Base-by-base conservation (phyloP, 148 eudicot species). In the Camellia japonica region DNA sequence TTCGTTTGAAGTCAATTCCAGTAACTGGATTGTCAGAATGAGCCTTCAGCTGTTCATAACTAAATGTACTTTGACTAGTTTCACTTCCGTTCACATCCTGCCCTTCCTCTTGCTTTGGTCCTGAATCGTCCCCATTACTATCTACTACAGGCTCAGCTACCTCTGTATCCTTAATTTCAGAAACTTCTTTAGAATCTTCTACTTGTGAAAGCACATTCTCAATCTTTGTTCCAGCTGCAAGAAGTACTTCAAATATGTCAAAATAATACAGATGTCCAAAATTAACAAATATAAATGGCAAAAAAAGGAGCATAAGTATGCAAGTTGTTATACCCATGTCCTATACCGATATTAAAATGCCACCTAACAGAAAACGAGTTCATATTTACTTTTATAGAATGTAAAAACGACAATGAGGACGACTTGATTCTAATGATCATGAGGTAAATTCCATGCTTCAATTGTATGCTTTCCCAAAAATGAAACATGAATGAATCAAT, bases 1-100 rank as follows among this genome's bases (percentile, higher is more conserved):
- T 93, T 54, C 97, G 90, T 78, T 93, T 96, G 67, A 92, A 92
- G 87, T 96, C 99, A 58, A 96, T 96, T 74, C 98, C 98, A 8
- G 95, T 91, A 71, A 91, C 98, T 18, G 99, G 99, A 79, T 94
- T 89, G 41, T 88, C 90, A 1, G 99, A 96, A 82, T 84, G 91
- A 78, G 97, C 93, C 88, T 78, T 91, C 79, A 96, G 88, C 82
- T 84, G 93, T 16, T 92, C 98, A 60, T 94, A 96, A 78, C 82
- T 85, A 80, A 96, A 96, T n/a, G 88, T 92, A 82, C 87, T 89
- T 80, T 85, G 92, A 76, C 78, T 82, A 81, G 82, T 78, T 82
- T 84, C 97, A 84, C 89, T 81, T 78, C 84, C 88, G 84, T 83
- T 81, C 69, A 87, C 95, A 72, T 90, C 97, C 80, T 83, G 87